These are phyloP conservation scores for Ogataea degrootiae DNA, from an alignment of 805 yeast species.

Conservation along the genomic window DNA sequence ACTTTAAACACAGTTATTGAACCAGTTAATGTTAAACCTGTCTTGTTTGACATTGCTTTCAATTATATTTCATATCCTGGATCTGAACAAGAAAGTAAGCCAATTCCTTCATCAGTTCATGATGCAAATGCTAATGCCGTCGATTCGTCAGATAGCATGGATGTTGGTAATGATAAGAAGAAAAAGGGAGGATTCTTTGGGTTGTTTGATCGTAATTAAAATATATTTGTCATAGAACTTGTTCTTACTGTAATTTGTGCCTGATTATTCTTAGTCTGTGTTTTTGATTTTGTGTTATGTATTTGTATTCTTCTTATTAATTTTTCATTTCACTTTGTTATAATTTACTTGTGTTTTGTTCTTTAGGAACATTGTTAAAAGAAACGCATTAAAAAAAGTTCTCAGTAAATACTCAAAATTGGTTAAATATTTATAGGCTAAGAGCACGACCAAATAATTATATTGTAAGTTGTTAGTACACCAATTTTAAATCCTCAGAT, in stretches of 20 bases:
- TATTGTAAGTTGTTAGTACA: no score
- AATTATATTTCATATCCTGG: slow-evolving; percentile 61
- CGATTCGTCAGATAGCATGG: neutral
- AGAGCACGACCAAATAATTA: no score
- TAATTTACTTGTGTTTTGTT: neutral
- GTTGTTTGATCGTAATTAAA: slow-evolving; percentile 49
- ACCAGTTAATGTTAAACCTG: slow-evolving; percentile 80
- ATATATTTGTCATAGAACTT: neutral
- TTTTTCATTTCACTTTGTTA: no score
- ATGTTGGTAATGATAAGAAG: slow-evolving; percentile 26
- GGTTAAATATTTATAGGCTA: no score
- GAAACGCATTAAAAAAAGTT: neutral
- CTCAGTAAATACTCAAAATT: no score
- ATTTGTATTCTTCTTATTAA: no score
- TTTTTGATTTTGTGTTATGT: neutral
- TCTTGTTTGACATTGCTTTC: slow-evolving; percentile 84
- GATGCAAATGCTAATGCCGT: slow-evolving; percentile 1
- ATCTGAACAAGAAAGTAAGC: slow-evolving; percentile 22
- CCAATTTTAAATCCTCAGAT: no score
- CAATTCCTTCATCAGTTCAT: slow-evolving; percentile 10
- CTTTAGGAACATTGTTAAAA: neutral
- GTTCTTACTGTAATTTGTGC: neutral
- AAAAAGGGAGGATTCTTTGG: slow-evolving; percentile 72
- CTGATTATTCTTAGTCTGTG: neutral
- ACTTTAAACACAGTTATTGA: slow-evolving; percentile 34